phyloP scores from a whole-genome alignment of 768 basidiomycete species.

The Ramaria sp. region DNA sequence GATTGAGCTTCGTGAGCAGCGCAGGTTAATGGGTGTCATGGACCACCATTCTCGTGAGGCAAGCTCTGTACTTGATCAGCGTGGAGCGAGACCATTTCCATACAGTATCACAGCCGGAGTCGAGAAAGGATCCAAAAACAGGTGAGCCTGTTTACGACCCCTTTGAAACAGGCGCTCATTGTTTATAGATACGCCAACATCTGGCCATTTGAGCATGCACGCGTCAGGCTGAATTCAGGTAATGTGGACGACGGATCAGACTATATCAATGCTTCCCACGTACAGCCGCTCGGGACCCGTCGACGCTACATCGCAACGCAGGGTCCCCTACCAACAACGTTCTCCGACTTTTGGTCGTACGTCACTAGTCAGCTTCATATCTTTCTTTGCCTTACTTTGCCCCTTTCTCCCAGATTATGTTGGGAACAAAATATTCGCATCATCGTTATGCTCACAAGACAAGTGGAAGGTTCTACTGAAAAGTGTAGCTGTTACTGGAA shows the following conservation, averaged over 20 bases:
- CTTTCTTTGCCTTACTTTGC: neutral
- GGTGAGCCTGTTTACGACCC: conserved; percentile 36
- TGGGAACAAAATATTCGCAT: conserved; percentile 95
- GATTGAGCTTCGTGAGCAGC: conserved; percentile 86
- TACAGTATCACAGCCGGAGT: conserved; percentile 94
- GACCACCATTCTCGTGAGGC: conserved; percentile 70
- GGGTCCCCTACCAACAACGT: conserved; percentile 85
- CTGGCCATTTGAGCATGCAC: conserved; percentile 94
- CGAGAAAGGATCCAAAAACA: conserved; percentile 89
- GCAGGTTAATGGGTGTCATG: conserved; percentile 83
- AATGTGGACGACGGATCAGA: conserved; percentile 49
- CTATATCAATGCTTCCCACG: conserved; percentile 92
- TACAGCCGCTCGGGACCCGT: conserved; percentile 75
- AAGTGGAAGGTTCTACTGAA: conserved; percentile 76
- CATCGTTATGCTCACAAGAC: conserved; percentile 93
- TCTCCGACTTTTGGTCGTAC: conserved; percentile 89
- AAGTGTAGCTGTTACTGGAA: conserved; percentile 91
- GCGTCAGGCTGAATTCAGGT: conserved; percentile 51
- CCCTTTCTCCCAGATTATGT: conserved; percentile 42
- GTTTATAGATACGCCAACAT: conserved; percentile 77
- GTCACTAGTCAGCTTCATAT: conserved; percentile 20
- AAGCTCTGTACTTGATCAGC: neutral
- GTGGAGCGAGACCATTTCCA: conserved; percentile 38
- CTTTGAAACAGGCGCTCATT: neutral
- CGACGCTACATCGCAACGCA: conserved; percentile 92